These are phyloP conservation scores for Ogataea allantospora DNA, from an alignment of 805 yeast genomes.

Conservation along the genomic window DNA sequence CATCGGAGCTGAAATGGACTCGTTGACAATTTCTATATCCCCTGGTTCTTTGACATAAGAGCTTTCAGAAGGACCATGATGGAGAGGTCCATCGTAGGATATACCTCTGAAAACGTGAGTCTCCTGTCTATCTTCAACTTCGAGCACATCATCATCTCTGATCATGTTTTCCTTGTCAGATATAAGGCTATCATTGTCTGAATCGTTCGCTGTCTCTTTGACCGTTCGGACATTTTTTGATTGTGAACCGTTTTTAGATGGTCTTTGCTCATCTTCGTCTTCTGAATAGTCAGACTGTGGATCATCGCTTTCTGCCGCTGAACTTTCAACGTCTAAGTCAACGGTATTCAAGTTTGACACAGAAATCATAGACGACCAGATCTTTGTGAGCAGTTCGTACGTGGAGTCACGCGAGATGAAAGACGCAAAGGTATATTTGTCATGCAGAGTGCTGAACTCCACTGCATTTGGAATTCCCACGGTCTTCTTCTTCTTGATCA, in stretches of 20 bases:
- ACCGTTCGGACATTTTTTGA: conserved; percentile 4
- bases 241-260: conserved; percentile 14
- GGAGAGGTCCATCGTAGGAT: conserved; percentile 38
- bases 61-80: conserved; percentile 36
- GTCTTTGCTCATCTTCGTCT: conserved; percentile 19
- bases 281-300: conserved; percentile 25
- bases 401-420: conserved; percentile 59
- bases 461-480: conserved; percentile 71
- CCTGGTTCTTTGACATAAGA: conserved; percentile 43
- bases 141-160: conserved; percentile 28
- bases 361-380: conserved; percentile 54
- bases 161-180: conserved; percentile 34
- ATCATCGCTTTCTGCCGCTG: conserved; percentile 33
- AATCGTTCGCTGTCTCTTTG: conserved; percentile 22
- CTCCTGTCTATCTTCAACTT: conserved; percentile 19
- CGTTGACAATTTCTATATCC: conserved; percentile 58
- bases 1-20: conserved; percentile 56
- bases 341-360: conserved; percentile 22
- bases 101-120: conserved; percentile 38
- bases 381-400: conserved; percentile 49
- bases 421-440: conserved; percentile 62
- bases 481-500: conserved; percentile 62
- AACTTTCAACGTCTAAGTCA: conserved; percentile 24
- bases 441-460: conserved; percentile 59
- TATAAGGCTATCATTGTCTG: conserved; percentile 28